These are phyloP conservation scores for Aphanomyces astaci DNA, from an alignment of 352 stramenopile species.

Conservation along the genomic window DNA sequence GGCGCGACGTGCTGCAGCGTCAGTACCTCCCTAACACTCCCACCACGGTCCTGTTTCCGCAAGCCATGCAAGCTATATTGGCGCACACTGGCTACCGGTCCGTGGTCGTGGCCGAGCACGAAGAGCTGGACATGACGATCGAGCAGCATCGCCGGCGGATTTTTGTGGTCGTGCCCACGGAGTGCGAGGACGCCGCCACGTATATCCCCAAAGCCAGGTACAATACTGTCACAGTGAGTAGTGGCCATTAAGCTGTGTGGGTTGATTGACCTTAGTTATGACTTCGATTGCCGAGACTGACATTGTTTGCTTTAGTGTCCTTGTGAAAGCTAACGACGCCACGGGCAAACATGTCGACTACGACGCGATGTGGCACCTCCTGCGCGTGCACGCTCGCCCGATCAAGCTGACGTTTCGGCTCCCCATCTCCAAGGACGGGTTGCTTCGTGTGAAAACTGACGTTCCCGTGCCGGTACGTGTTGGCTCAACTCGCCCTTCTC, in stretches of 20 bases:
- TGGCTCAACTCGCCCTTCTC: no score
- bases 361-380: conserved; percentile 19
- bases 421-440: conserved; percentile 12
- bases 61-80: not conserved
- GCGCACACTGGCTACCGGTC: not conserved
- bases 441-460: conserved; percentile 8
- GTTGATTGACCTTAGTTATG: no score
- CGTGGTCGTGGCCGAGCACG: not conserved
- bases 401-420: conserved; percentile 13
- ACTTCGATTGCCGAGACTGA: not conserved
- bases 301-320: conserved; percentile 4
- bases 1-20: not conserved
- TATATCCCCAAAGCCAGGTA: conserved; percentile 13
- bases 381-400: conserved; percentile 12
- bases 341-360: not conserved
- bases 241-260: no score
- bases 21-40: not conserved
- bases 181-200: not conserved
- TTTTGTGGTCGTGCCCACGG: not conserved
- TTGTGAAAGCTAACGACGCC: conserved; percentile 1
- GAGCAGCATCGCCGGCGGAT: conserved; percentile 15
- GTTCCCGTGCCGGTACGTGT: conserved; percentile 9
- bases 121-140: conserved; percentile 4
- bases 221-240: no score
- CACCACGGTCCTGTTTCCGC: not conserved